These are phyloP conservation scores for Aspergillus versicolor DNA, from an alignment of 2,329 filamentous ascomycete species.

Conservation along the genomic window DNA sequence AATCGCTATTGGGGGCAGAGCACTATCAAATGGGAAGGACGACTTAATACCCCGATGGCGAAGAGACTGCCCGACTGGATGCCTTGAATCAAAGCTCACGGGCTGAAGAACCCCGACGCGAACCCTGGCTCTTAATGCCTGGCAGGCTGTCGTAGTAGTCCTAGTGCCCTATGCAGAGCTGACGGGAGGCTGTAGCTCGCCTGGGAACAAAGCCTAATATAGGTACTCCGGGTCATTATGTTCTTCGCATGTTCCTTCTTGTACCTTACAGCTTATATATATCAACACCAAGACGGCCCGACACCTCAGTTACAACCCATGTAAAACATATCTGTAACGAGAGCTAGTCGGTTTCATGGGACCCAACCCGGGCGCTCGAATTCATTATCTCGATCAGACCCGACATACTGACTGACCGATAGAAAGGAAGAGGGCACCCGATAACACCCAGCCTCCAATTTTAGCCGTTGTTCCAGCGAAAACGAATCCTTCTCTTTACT, in stretches of 20 bases:
- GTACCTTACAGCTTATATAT: neutral
- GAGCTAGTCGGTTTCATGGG: neutral
- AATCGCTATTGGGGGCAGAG: neutral
- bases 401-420: no score
- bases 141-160: neutral
- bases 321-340: neutral
- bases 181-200: neutral
- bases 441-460: no score
- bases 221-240: neutral
- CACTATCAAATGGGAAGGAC: neutral
- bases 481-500: neutral
- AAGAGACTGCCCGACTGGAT: neutral
- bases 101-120: neutral
- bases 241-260: neutral
- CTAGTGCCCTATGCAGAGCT: neutral
- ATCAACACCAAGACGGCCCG: neutral
- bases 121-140: neutral
- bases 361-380: neutral
- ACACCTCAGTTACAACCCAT: neutral
- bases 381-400: neutral
- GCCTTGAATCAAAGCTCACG: neutral
- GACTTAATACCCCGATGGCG: neutral
- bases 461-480: no score
- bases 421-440: no score
- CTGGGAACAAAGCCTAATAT: neutral